Base-by-base conservation (phyloP, 2,329 filamentous ascomycete species). In the Akanthomyces lecanii region DNA sequence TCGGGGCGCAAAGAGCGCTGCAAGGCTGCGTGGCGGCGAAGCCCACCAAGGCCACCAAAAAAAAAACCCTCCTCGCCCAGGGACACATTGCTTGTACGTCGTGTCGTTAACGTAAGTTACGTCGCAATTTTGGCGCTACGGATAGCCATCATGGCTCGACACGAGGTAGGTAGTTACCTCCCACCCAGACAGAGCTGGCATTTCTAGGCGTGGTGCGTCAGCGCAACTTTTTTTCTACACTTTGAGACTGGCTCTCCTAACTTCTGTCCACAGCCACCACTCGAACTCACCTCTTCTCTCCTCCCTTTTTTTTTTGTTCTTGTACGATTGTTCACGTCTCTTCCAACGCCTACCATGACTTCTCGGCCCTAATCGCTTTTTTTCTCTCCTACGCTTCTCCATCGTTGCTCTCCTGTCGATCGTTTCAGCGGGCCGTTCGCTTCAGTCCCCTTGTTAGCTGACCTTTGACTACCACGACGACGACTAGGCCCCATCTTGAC, bases 261-360 rank as follows among this genome's bases (percentile, higher is more conserved):
- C 18, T 53, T 16, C 42, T 36, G 18, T 21, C 33, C 40, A 28
- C 59, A 38, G n/a, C 33, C 40, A 33, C 44, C 51, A 38, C 50
- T 36, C 52, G 12, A 58, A 16, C 25, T 21, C 25, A 2, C 44
- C 33, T 33, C 51, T 8, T 51, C 12, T 38, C 5, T 51, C 42
- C 1, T 16, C 10, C 23, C 47, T 21, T 30, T 60, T 40, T 30
- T 60, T 40, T 42, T 6, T 21, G 2, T 30, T 36, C 30, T 42
- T 45, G 50, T 61, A 61, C 40, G 50, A 53, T 61, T 61, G 28
- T 38, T 54, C 12, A 61, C 38, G 50, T 54, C 28, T 40, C 16
- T 47, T 38, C 40, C 30, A 47, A 61, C 58, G 58, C 40, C 58
- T 61, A 21, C 50, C 58, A 61, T 61, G 58, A 53, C 38, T 61